phyloP scores from a whole-genome alignment of 257 asterid genomes.

The Primulina eburnea region DNA sequence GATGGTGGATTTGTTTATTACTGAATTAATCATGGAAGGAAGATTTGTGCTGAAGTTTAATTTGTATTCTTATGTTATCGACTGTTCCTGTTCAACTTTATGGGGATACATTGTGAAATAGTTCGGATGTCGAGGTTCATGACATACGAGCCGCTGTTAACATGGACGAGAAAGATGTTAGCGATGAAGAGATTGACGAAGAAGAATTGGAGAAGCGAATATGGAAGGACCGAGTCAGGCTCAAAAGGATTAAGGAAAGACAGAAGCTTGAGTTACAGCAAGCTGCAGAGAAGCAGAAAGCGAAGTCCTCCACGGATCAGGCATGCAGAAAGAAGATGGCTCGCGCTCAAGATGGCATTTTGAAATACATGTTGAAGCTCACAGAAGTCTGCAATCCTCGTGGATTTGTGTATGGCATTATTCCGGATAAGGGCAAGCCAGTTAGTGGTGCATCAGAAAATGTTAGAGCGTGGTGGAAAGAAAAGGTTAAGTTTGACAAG shows the following conservation, averaged over 20 bases:
- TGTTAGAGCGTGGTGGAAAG: conserved; percentile 61
- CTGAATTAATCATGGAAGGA: conserved; percentile 9
- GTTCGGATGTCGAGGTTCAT: conserved; percentile 41
- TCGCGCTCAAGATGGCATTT: conserved; percentile 47
- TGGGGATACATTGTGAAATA: conserved; percentile 20
- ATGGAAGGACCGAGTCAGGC: conserved; percentile 51
- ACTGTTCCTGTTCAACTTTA: neutral
- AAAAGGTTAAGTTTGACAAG: conserved; percentile 53
- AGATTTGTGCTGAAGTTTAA: neutral
- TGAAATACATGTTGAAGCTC: conserved; percentile 52
- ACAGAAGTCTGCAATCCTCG: conserved; percentile 56
- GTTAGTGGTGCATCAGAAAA: conserved; percentile 56
- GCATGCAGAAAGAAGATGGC: conserved; percentile 50
- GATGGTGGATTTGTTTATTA: neutral
- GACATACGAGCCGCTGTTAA: conserved; percentile 33
- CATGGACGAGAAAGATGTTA: conserved; percentile 39
- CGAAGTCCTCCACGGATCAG: conserved; percentile 35
- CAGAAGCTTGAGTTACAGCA: conserved; percentile 34
- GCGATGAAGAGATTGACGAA: conserved; percentile 47
- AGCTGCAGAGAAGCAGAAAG: conserved; percentile 39
- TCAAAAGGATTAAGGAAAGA: conserved; percentile 40
- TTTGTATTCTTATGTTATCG: neutral
- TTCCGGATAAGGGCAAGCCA: conserved; percentile 53
- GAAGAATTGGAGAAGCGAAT: conserved; percentile 47
- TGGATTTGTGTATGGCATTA: conserved; percentile 45